Evolutionary conservation across 768 basidiomycete genomes (phyloP), one percentile per base, ranked within the genome.

Genomic region (Podaxis pistillaris): DNA sequence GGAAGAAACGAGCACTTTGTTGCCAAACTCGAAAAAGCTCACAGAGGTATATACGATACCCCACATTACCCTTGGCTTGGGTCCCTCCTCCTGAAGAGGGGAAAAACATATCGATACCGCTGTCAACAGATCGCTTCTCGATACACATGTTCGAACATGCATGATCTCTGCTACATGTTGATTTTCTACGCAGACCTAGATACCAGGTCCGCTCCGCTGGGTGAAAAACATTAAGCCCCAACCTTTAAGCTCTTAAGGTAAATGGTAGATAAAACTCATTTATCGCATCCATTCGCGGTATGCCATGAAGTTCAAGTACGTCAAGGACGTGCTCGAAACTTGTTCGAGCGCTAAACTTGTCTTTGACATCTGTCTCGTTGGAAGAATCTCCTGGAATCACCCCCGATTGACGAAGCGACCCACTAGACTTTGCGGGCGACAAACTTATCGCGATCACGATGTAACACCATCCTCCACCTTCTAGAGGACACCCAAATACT

Each of bases 61-160:
- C n/a, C 47, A 12, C 22, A 52, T 33, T 28, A 38, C 36, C 30
- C 58, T 38, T 36, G 6, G 30, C 19, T 28, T 28, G 38, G 41
- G 38, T 22, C 22, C 7, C 19, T 26, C 22, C 36, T 59, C 47
- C 46, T 49, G 19, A 46, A 41, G 17, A 15, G 50, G 40, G 50
- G 19, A 11, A 40, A 24, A 38, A 51, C 19, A 28, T 37, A 51
- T 59, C 49, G 33, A 53, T 53, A 19, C 58, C 22, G 38, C 38
- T 41, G 38, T 52, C 51, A 60, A 53, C 19, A n/a, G 38, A 60
- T 52, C 51, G 41, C 26, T 41, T 53, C 59, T 41, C 58, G 49
- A 60, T 51, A 52, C 36, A 30, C 58, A 60, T 60, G 58, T 57
- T 44, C 19, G 12, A 12, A n/a, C 24, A 51, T 28, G 47, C 30